Base-by-base conservation (phyloP, 768 basidiomycete genomes). In the Asterophora parasitica region DNA sequence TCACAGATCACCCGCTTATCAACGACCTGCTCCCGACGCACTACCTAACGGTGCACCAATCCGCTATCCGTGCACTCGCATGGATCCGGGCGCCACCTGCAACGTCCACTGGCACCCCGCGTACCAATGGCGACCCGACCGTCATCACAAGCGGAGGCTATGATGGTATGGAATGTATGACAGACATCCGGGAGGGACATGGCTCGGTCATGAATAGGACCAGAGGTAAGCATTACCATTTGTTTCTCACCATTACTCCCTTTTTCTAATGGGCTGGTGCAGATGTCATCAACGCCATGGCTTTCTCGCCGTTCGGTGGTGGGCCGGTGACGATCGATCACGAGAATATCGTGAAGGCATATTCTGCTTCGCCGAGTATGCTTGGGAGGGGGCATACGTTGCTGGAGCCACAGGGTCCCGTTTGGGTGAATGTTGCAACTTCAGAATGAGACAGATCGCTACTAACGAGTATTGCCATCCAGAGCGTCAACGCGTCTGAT, bases 241-340 rank as follows among this genome's bases (percentile, higher is more conserved):
- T 31, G 30, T 31, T 12, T 9, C 41, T 38, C 20, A n/a, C n/a
- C 31, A 28, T 6, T 23, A 6, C 23, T 23, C 23, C 6, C 6
- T 23, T 23, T 45, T 15, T 28, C 19, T 39, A 13, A 35, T 38
- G 9, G 15, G 30, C 38, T 40, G 12, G 27, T 9, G 15, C 43
- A 91, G 89, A 89, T 61, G 82, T 88, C 6, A 81, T 88, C 45
- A 84, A 79, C 41, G 65, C 79, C 3, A 72, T 88, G 50, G 68
- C 78, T 0, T 93, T 78, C 64, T 85, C 84, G 7, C 66, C 81
- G 4, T 88, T 79, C 56, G 71, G 74, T 20, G 85, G 85, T 7
- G 82, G 85, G 0, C 78, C 81, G 1, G 74, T 90, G 26, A 83
- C 83, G n/a, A 80, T 85, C 50, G 92, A 94, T 58, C 83, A 85